These are phyloP conservation scores for Gossypium trilobum DNA, from an alignment of 441 rosid genomes.

Conservation along the genomic window DNA sequence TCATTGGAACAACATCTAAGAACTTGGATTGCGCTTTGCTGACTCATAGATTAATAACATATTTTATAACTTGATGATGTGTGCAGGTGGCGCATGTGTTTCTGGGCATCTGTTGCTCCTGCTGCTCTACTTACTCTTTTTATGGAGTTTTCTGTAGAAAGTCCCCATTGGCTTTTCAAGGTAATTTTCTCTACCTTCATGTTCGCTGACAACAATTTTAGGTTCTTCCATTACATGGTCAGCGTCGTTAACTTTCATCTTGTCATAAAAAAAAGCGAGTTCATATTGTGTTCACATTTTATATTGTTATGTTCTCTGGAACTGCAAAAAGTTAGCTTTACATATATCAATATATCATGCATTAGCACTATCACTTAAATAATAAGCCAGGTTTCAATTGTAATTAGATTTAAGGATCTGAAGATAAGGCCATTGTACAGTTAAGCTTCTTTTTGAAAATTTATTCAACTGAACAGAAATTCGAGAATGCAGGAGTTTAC, in stretches of 20 bases:
- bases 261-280: not conserved
- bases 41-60: conserved; percentile 4
- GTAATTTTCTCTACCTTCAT: conserved; percentile 28
- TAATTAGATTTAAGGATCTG: not conserved
- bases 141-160: conserved; percentile 72
- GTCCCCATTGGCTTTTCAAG: conserved; percentile 98
- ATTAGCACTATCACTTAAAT: not conserved
- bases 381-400: not conserved
- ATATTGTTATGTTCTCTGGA: not conserved
- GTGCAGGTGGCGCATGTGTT: conserved; percentile 91
- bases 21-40: not conserved
- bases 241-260: not conserved
- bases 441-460: not conserved
- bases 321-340: not conserved
- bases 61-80: conserved; percentile 11
- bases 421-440: not conserved
- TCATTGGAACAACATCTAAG: not conserved
- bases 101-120: conserved; percentile 72
- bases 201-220: not conserved
- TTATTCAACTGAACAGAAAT: not conserved
- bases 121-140: conserved; percentile 67
- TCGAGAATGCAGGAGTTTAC: not conserved
- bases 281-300: not conserved
- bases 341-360: not conserved
- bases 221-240: not conserved